Percentiles rank a stretch among this genome's conserved stretches.
These are phyloP conservation scores for Veloboletus limbatus DNA, from an alignment of 1,284 basidiomycete genomes.

Conservation along the genomic window DNA sequence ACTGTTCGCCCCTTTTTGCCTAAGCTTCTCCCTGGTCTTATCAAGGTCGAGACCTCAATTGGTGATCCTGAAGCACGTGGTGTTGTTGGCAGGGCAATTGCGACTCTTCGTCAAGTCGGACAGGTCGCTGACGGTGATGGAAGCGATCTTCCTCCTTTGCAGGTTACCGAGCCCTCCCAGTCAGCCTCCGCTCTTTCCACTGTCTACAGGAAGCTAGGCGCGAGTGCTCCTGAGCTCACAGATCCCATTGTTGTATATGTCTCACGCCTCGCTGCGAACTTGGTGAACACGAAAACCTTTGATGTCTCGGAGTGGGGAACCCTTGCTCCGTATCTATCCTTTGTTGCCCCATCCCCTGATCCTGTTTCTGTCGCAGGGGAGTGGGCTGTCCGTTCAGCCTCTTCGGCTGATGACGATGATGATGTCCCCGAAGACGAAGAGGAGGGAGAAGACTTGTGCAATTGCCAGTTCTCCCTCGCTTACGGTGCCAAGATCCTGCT, in stretches of 20 bases:
- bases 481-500: slow-evolving; percentile 98
- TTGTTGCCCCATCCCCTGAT: slow-evolving; percentile 65
- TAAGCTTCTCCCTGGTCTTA: slow-evolving; percentile 89
- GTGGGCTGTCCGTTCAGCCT: slow-evolving; percentile 86
- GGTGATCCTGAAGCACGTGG: slow-evolving; percentile 95
- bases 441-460: slow-evolving; percentile 96
- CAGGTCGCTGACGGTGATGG: slow-evolving; percentile 84
- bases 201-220: slow-evolving; percentile 84
- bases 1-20: slow-evolving; percentile 97
- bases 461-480: slow-evolving; percentile 96
- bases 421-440: slow-evolving; percentile 85
- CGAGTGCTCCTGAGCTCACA: slow-evolving; percentile 51
- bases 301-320: slow-evolving; percentile 86
- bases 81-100: slow-evolving; percentile 86
- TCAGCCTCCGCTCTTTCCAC: slow-evolving; percentile 65
- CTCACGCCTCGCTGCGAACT: slow-evolving; percentile 76
- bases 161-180: slow-evolving; percentile 66
- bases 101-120: slow-evolving; percentile 90
- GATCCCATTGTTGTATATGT: slow-evolving; percentile 71
- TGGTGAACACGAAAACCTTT: slow-evolving; percentile 90
- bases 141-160: slow-evolving; percentile 84
- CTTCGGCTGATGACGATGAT: slow-evolving; percentile 71
- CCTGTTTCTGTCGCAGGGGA: slow-evolving; percentile 73
- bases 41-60: slow-evolving; percentile 90
- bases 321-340: slow-evolving; percentile 75